Percentiles rank a stretch among this genome's conserved stretches.
phyloP scores from a whole-genome alignment of 495 filamentous ascomycete genomes.

The Saxophila tyrrhenica region DNA sequence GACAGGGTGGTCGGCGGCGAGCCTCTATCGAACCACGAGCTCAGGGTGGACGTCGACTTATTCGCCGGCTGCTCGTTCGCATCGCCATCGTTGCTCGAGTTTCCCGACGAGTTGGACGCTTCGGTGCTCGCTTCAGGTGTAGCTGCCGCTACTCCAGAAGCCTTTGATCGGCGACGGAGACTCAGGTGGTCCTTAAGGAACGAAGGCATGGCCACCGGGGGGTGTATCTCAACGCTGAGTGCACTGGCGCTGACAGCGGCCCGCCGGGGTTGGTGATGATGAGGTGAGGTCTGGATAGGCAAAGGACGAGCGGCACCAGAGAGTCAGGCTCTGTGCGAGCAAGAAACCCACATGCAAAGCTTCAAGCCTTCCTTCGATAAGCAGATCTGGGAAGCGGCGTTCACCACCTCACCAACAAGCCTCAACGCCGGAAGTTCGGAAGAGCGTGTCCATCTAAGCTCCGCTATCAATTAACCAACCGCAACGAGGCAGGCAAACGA shows the following conservation, averaged over 20 bases:
- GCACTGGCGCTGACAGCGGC: too few species aligned
- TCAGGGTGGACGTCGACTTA: conserved; percentile 55
- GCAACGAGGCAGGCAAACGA: too few species aligned
- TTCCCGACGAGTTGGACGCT: conserved; percentile 34
- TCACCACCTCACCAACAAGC: too few species aligned
- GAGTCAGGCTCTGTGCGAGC: not conserved
- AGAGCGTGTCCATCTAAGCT: too few species aligned
- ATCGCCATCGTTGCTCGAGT: conserved; percentile 25
- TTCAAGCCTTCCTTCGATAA: too few species aligned
- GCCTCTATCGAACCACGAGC: conserved; percentile 44
- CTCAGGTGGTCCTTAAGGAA: conserved; percentile 59
- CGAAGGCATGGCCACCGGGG: conserved; percentile 30
- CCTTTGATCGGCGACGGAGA: conserved; percentile 43
- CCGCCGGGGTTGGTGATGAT: too few species aligned
- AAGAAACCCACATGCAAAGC: not conserved
- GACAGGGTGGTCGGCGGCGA: conserved; percentile 52
- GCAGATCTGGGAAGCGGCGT: too few species aligned
- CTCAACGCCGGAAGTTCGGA: too few species aligned
- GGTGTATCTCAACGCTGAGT: not conserved
- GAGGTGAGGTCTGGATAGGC: not conserved
- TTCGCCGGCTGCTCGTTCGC: conserved; percentile 24
- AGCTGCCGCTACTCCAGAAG: conserved; percentile 46
- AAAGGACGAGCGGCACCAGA: not conserved
- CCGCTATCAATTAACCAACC: too few species aligned
- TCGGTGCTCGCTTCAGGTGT: conserved; percentile 35